Base-by-base conservation (phyloP, 2,329 filamentous ascomycete genomes). In the Coniochaeta pulveracea region DNA sequence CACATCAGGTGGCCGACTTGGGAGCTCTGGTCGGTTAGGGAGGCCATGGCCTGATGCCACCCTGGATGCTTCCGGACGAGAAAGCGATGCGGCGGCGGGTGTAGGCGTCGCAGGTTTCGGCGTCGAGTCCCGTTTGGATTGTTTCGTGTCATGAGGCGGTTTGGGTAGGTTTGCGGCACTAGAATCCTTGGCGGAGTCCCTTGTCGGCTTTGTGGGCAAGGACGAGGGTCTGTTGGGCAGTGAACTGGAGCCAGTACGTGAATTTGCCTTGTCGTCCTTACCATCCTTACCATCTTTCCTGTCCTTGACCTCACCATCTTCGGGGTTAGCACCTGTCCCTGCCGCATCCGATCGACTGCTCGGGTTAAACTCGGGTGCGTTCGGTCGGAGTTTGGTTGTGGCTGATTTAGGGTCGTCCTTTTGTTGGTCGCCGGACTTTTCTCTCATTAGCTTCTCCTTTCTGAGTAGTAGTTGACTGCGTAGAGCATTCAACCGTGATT, bases 251-350 rank as follows among this genome's bases (percentile, higher is more conserved):
- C 36, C 40, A 30, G 34, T 16, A 6, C 26, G n/a, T n/a, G 34
- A 39, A 19, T 35, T 40, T 40, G 36, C 37, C 31, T 50, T 37
- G 28, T 40, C 26, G 28, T 43, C 28, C 53, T 60, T 74, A 21
- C 60, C 62, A 44, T 84, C 80, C 40, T 76, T 72, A 15, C 84
- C 78, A 49, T 85, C 80, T 53, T 60, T 74, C 21, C 60, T 62
- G 45, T 84, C 80, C 40, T 76, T 72, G 16, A 84, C 78, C 50
- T 85, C 80, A 14, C 80, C 80, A 47, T 85, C 80, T 50, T 85
- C 80, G 34, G n/a, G n/a, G n/a, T n/a, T n/a, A n/a, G n/a, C n/a
- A 79, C 75, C 2, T 52, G 51, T 10, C 53, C 40, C n/a, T 49
- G 42, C 31, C 58, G 51, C 17, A 39, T 40, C 10, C 46, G n/a